Base-by-base conservation (phyloP, 192 early-diverging fungal species). In the Diversispora eburnea region DNA sequence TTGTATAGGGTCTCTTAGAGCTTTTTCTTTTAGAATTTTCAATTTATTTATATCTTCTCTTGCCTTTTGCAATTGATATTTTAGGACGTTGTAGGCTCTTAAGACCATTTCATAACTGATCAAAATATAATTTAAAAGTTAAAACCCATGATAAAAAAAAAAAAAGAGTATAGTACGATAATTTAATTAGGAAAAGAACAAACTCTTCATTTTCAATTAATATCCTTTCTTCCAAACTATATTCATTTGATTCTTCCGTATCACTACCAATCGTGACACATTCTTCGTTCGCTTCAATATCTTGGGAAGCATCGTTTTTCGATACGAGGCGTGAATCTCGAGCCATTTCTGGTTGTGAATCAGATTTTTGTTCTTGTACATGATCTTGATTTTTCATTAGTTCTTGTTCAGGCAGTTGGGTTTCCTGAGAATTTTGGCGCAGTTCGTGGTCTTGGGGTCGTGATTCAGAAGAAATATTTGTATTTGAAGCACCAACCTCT, bases 101-200 rank as follows among this genome's bases (percentile, higher is more conserved):
- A 8, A 45, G 4, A 69, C 25, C 52, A 51, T 51, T 69, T 69
- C 67, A 69, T 69, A 69, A 10, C 67, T 69, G 55, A 22, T 33
- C 25, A 58, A 58, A 5, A 58, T 6, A 19, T 22, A 19, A 58
- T 20, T 8, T 13, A 58, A 22, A 58, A 22, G n/a, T 13, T 58
- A 58, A 33, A 33, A 33, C 25, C 22, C 8, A 45, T 12, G 9
- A 42, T 46, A 46, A 46, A 8, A 20, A 8, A 64, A 46, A 46
- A 8, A 20, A 8, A 64, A 15, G 19, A 46, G 17, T n/a, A 62
- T 62, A 19, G n/a, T 46, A 20, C 17, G 4, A 64, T 7, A 8
- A 47, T 15, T 64, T 20, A 12, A 33, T 33, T 64, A 64, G 17
- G n/a, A 64, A 62, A 9, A 25, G 15, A 45, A 64, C 62, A 46